A percentile compares a stretch with the other conserved stretches of the same genome.
Evolutionary conservation across 495 filamentous ascomycete species (phyloP).

Genomic region (Penicillium longicatenatum): DNA sequence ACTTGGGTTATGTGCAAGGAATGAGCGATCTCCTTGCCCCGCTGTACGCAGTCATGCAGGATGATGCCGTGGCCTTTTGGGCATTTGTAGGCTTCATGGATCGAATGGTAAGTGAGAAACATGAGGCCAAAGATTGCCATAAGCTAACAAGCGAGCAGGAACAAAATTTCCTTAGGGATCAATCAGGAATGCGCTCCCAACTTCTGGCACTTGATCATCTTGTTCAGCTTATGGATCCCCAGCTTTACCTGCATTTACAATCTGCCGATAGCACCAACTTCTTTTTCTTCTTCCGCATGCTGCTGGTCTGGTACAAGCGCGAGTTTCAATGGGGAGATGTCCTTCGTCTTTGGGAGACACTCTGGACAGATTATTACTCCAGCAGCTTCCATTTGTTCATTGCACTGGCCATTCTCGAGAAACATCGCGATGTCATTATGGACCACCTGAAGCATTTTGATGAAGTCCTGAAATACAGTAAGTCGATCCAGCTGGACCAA

Average conservation of each 20-base stretch:
- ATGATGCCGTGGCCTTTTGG: conserved; percentile 97
- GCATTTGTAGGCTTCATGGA: conserved; percentile 96
- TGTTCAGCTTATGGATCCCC: conserved; percentile 93
- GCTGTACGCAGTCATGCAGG: conserved; percentile 95
- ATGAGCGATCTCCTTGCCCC: conserved; percentile 97
- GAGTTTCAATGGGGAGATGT: conserved; percentile 91
- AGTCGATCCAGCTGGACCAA: conserved; percentile 27
- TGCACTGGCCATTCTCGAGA: conserved; percentile 92
- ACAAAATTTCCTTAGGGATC: conserved; percentile 94
- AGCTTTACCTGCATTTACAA: conserved; percentile 87
- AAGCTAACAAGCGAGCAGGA: conserved; percentile 52
- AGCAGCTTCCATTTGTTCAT: conserved; percentile 94
- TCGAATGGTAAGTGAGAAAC: conserved; percentile 63
- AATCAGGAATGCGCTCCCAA: conserved; percentile 92
- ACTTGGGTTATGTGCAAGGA: conserved; percentile 94
- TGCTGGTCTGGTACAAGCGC: conserved; percentile 97
- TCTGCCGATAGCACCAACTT: conserved; percentile 94
- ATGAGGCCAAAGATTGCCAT: not conserved
- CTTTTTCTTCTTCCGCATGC: conserved; percentile 99
- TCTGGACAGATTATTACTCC: conserved; percentile 92
- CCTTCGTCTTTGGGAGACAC: conserved; percentile 83
- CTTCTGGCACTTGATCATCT: conserved; percentile 89
- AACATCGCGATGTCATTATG: conserved; percentile 93
- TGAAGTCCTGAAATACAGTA: conserved; percentile 95
- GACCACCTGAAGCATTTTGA: conserved; percentile 92